Evolutionary conservation across 352 stramenopile species (phyloP).

Genomic region (Pythium aristosporum): DNA sequence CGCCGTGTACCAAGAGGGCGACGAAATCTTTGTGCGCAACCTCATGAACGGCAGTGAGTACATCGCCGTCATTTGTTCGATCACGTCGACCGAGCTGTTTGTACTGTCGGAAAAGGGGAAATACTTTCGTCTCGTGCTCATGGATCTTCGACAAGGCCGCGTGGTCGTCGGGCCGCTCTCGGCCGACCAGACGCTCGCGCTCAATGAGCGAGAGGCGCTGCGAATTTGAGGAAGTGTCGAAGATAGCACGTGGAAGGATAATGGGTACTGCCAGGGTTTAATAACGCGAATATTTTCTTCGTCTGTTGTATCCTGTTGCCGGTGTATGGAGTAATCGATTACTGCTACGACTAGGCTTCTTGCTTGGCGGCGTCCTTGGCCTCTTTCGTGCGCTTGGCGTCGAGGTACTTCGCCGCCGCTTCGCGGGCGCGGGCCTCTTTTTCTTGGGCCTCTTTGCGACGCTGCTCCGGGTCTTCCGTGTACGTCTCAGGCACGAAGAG

Average conservation of each 20-base stretch:
- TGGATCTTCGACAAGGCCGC: conserved; percentile 67
- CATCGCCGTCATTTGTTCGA: conserved; percentile 62
- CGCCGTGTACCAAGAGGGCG: conserved; percentile 74
- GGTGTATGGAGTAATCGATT: neutral
- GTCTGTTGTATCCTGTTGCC: conserved; percentile 5
- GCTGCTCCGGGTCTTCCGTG: conserved; percentile 51
- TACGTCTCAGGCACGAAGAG: conserved; percentile 79
- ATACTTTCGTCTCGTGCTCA: conserved; percentile 71
- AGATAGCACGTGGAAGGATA: neutral
- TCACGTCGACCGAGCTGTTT: conserved; percentile 71
- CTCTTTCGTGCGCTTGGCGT: conserved; percentile 50
- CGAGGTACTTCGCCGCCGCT: conserved; percentile 55
- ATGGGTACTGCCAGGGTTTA: no score
- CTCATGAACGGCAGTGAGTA: conserved; percentile 55
- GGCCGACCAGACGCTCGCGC: conserved; percentile 43
- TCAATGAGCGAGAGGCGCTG: conserved; percentile 44
- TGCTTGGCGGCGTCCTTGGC: conserved; percentile 18
- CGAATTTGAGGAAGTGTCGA: conserved; percentile 14
- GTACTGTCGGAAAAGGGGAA: conserved; percentile 82
- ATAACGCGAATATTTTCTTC: conserved; percentile 7
- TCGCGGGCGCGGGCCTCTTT: conserved; percentile 33
- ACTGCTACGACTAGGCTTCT: neutral
- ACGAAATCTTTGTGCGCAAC: conserved; percentile 76
- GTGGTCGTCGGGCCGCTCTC: conserved; percentile 58
- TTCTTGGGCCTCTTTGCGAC: conserved; percentile 19